Evolutionary conservation across 495 filamentous ascomycete genomes (phyloP), one percentile per base, ranked within the genome.

Genomic region (Amorphotheca resinae): DNA sequence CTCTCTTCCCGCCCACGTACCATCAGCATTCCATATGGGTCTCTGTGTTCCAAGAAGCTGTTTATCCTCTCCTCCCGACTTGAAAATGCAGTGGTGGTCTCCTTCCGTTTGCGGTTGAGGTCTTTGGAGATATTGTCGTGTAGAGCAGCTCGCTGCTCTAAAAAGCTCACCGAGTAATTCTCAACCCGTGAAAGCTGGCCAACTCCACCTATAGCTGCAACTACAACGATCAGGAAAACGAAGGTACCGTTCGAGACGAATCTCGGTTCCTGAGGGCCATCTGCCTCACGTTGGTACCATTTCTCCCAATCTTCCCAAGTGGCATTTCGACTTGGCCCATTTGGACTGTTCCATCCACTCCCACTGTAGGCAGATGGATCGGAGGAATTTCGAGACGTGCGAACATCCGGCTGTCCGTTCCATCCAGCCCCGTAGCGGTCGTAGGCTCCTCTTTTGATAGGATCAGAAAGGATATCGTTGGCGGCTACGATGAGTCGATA

Each of bases 281-380:
- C 62, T 28, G 55, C 43, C 21, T 56, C 48, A 37, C 58, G 55
- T 31, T 57, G 60, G 51, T 85, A 74, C 82, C 84, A 98, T 31
- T 69, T 70, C 63, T 98, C 88, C 91, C 93, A 98, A 57, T 98
- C 93, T 56, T 98, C 91, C 91, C 91, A 98, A 0, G 89, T 98
- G 9, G 86, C 93, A 55, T 95, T 95, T 45, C 68, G 65, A 54
- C 74, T 77, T 17, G 89, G 77, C 15, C 72, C 76, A 1, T 66
- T 63, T 0, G 65, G 62, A 14, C 63, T 46, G 2, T 65, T 57
- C 59, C 73, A 76, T 37, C 72, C 62, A 33, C 57, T 53, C 23
- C 53, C 42, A 32, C 62, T 60, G 41, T 59, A 55, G n/a, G 28
- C 28, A 58, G 64, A 38, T 21, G 43, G 12, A 44, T 66, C 57